Evolutionary conservation across 106 monocot genomes (phyloP).

Genomic region (Phalaenopsis equestris): DNA sequence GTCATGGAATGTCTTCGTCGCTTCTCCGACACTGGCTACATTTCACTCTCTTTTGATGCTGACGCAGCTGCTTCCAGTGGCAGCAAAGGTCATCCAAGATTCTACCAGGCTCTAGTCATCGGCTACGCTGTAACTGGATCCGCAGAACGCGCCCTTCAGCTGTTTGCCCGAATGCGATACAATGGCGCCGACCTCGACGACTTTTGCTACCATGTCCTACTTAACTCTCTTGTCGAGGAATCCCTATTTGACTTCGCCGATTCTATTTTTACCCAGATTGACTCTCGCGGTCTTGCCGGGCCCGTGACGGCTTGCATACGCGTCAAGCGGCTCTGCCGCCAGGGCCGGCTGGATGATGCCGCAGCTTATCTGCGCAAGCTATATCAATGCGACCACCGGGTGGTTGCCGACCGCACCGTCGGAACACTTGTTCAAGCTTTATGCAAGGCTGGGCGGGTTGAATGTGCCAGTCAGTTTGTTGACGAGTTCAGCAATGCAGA

Average conservation of each 20-base stretch:
- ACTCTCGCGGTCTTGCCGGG: conserved; percentile 18
- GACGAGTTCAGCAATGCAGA: conserved; percentile 35
- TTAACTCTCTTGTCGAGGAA: conserved; percentile 75
- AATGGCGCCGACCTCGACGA: conserved; percentile 64
- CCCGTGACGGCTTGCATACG: conserved; percentile 49
- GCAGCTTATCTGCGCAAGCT: conserved; percentile 27
- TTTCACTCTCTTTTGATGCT: not conserved
- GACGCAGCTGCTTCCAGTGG: not conserved
- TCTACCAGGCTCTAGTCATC: conserved; percentile 61
- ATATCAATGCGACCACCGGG: not conserved
- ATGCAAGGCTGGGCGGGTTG: conserved; percentile 41
- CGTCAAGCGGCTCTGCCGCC: conserved; percentile 62
- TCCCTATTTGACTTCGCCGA: conserved; percentile 54
- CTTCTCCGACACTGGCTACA: conserved; percentile 22
- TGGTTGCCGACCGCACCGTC: conserved; percentile 8
- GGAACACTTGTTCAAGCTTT: conserved; percentile 42
- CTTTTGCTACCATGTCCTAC: conserved; percentile 61
- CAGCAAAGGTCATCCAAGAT: conserved; percentile 11
- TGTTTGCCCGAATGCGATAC: conserved; percentile 63
- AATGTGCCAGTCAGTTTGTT: conserved; percentile 41
- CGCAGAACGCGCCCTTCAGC: conserved; percentile 49
- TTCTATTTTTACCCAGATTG: conserved; percentile 27
- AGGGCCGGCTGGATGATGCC: conserved; percentile 41
- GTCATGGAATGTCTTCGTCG: conserved; percentile 57
- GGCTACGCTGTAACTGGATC: conserved; percentile 60